Percentiles rank a stretch among this genome's conserved stretches.
phyloP scores from a whole-genome alignment of 2,329 filamentous ascomycete species.

The Cercospora sp. region DNA sequence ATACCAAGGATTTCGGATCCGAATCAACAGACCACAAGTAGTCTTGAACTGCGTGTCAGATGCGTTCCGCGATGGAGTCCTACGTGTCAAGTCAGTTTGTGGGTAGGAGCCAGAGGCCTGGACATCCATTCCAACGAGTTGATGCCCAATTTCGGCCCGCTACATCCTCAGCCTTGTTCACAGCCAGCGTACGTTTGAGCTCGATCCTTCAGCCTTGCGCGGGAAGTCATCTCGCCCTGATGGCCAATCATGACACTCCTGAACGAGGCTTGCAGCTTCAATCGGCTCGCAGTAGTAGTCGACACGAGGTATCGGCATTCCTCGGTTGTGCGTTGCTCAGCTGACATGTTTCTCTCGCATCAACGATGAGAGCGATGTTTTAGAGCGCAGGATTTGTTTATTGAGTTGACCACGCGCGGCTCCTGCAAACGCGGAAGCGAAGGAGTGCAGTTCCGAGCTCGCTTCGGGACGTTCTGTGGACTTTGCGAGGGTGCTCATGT shows the following conservation, averaged over 20 bases:
- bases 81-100: not conserved
- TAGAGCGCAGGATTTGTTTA: too few relatives aligned
- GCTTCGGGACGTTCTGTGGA: too few relatives aligned
- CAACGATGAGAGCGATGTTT: too few relatives aligned
- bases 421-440: not conserved
- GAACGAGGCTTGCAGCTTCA: too few relatives aligned
- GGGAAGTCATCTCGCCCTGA: too few relatives aligned
- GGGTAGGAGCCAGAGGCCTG: not conserved
- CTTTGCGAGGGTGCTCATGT: too few relatives aligned
- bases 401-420: too few relatives aligned
- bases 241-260: too few relatives aligned
- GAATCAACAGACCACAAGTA: not conserved
- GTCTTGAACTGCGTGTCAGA: not conserved
- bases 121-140: not conserved
- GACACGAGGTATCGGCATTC: not conserved
- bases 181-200: not conserved
- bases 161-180: not conserved
- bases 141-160: too few relatives aligned
- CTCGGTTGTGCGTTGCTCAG: not conserved
- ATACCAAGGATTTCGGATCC: not conserved
- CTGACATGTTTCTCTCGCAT: not conserved
- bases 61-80: not conserved
- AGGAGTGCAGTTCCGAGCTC: not conserved
- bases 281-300: not conserved
- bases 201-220: not conserved